Evolutionary conservation across 2,329 filamentous ascomycete species (phyloP).

Genomic region (Neobulgaria alba): DNA sequence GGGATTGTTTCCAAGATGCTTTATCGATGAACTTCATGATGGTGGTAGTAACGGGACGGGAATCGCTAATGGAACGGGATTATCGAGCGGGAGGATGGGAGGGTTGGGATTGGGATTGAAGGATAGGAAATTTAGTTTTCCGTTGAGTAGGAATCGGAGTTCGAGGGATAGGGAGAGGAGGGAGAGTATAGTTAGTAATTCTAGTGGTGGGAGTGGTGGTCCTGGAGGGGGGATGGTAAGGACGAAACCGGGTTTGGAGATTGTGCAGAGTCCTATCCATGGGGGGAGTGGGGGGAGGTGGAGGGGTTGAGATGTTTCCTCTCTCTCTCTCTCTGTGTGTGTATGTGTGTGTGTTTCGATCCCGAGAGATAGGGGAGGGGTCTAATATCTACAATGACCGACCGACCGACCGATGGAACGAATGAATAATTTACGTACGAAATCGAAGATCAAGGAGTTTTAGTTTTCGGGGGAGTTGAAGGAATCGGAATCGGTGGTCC

Average conservation of each 20-base stretch:
- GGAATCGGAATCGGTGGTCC: too few species aligned
- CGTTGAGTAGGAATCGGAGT: slow-evolving; percentile 10
- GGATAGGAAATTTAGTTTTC: not conserved
- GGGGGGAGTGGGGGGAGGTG: not conserved
- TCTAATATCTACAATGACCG: too few species aligned
- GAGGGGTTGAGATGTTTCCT: not conserved
- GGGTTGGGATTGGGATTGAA: slow-evolving; percentile 2
- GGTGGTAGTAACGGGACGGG: not conserved
- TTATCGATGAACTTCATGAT: slow-evolving; percentile 20
- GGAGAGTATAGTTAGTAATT: slow-evolving; percentile 7
- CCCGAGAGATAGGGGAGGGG: not conserved
- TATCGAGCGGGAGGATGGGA: not conserved
- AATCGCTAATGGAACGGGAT: too few species aligned
- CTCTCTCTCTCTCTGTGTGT: not conserved
- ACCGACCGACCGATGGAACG: too few species aligned
- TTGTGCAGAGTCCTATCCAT: slow-evolving; percentile 4
- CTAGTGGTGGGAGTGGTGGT: slow-evolving; percentile 2
- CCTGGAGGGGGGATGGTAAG: not conserved
- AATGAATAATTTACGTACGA: too few species aligned
- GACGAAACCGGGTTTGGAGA: slow-evolving; percentile 7
- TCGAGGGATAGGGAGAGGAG: slow-evolving; percentile 7
- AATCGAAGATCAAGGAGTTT: too few species aligned
- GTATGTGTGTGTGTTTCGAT: not conserved
- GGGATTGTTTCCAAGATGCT: slow-evolving; percentile 24
- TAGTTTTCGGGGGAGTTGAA: too few species aligned